Base-by-base conservation (phyloP, 2,329 filamentous ascomycete species). In the Talaromyces rugulosus region DNA sequence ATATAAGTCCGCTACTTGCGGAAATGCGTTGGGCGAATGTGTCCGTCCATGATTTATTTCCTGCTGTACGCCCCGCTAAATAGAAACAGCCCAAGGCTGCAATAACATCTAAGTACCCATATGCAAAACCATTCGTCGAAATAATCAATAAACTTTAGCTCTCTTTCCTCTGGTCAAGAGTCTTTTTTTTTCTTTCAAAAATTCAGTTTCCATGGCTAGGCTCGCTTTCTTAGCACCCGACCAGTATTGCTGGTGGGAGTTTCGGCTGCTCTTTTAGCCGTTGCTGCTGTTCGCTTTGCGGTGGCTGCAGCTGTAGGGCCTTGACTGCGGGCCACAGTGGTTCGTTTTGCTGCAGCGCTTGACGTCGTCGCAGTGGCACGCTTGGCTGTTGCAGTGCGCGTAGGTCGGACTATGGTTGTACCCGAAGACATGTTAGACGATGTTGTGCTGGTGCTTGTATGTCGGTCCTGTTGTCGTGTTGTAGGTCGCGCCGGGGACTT, bases 181-280 rank as follows among this genome's bases (percentile, higher is more conserved):
- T 5, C n/a, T n/a, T 23, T 23, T 23, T 23, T 23, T 23, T 16
- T 31, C 12, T 33, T 53, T 47, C 3, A 11, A 53, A 16, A 31
- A 16, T 16, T 23, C 50, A 8, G 14, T 5, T 5, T 11, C 5
- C 31, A 63, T 36, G 59, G 54, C 65, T 72, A 77, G 28, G 69
- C 72, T 18, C 76, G 72, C 66, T 78, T 80, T 53, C 78, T 75
- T 63, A 80, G 66, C 12, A 76, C 73, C 57, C 78, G 71, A 34
- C 74, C 74, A 23, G 74, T 73, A 11, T 72, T 40, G 34, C 47
- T 61, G 4, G 40, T 31, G 7, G 73, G 64, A 33, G 70, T 67
- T 54, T 79, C 56, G 31, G 71, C 69, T 7, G 74, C 72, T 6
- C 70, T 71, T 62, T 77, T 78, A 23, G 69, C 66, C 3, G 74